A percentile compares a stretch with the other conserved stretches of the same genome.
Conservation (phyloP, 2,329 filamentous ascomycete genomes). For the Paecilomyces fulvus region DNA sequence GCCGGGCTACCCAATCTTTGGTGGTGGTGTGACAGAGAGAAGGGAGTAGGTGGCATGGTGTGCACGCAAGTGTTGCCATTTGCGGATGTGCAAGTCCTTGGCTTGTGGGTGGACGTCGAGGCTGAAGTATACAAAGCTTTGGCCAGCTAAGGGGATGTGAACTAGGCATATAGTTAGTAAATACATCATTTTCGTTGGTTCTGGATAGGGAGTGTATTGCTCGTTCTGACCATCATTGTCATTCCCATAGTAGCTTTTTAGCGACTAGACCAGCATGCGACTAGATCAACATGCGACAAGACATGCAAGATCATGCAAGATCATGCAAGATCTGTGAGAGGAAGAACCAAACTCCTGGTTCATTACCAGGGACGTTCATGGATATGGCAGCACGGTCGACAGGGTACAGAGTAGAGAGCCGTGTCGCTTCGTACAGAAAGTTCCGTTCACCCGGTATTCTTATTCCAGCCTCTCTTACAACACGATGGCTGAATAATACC, state of each 20-base stretch:
- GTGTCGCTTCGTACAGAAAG: not conserved
- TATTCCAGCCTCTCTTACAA: not conserved
- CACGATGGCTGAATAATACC: not conserved
- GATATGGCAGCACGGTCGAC: not conserved
- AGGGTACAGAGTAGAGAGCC: not conserved
- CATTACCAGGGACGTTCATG: not conserved
- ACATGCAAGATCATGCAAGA: not conserved
- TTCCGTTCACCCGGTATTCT: not conserved
- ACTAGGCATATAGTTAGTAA: not conserved
- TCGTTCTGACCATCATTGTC: not conserved
- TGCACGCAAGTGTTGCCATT: conserved; percentile 46
- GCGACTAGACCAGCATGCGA: not conserved
- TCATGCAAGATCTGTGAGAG: not conserved
- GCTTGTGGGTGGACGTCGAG: conserved; percentile 35
- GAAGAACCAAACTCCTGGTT: not conserved
- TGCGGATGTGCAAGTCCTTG: conserved; percentile 33
- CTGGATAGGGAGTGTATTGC: not conserved
- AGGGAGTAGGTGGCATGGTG: conserved; percentile 48
- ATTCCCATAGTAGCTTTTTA: not conserved
- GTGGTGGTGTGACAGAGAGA: conserved; percentile 57
- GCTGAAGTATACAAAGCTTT: conserved; percentile 27
- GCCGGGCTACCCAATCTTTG: conserved; percentile 52
- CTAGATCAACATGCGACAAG: not conserved
- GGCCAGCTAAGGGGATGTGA: conserved; percentile 1
- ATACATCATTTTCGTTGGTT: not conserved